A percentile compares a stretch with the other conserved stretches of the same genome.
phyloP scores from a whole-genome alignment of 2,329 filamentous ascomycete species.

The Canariomyces notabilis region DNA sequence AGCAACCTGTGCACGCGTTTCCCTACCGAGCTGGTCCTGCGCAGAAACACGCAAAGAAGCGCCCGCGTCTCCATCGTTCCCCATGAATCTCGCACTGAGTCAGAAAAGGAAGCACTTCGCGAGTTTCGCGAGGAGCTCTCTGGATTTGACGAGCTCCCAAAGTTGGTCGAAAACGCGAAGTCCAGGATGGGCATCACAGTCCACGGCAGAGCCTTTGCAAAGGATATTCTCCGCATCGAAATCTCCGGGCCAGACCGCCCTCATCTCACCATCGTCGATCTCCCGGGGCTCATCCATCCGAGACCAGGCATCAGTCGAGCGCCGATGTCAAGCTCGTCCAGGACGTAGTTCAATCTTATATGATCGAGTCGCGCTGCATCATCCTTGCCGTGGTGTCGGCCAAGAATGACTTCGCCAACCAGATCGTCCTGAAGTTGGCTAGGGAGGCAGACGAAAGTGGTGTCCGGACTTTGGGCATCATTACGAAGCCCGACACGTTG shows the following conservation, averaged over 20 bases:
- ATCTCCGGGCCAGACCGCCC: constrained; percentile 36
- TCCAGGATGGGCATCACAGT: constrained; percentile 40
- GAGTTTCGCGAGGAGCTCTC: constrained; percentile 13
- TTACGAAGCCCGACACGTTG: constrained; percentile 50
- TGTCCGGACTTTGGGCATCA: constrained; percentile 41
- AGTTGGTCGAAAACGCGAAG: constrained; percentile 30
- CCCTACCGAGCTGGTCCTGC: constrained; percentile 22
- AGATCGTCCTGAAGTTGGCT: constrained; percentile 42
- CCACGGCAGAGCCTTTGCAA: constrained; percentile 31
- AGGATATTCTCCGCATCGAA: constrained; percentile 39
- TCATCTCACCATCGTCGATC: constrained; percentile 50
- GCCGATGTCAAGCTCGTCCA: constrained; percentile 37
- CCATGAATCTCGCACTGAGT: constrained; percentile 13
- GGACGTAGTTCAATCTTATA: constrained; percentile 45
- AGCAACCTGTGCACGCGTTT: constrained; percentile 22
- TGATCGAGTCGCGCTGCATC: constrained; percentile 46
- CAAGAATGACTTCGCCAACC: constrained; percentile 48
- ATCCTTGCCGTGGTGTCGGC: constrained; percentile 49
- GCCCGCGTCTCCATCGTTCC: constrained; percentile 23
- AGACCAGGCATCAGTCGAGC: constrained; percentile 36
- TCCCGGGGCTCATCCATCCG: constrained; percentile 46
- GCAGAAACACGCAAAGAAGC: constrained; percentile 11
- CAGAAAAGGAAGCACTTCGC: constrained; percentile 10
- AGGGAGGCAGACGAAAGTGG: constrained; percentile 25
- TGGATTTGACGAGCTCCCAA: constrained; percentile 14